Conservation (phyloP, 495 filamentous ascomycete genomes). For the Tuber umbilicatum region DNA sequence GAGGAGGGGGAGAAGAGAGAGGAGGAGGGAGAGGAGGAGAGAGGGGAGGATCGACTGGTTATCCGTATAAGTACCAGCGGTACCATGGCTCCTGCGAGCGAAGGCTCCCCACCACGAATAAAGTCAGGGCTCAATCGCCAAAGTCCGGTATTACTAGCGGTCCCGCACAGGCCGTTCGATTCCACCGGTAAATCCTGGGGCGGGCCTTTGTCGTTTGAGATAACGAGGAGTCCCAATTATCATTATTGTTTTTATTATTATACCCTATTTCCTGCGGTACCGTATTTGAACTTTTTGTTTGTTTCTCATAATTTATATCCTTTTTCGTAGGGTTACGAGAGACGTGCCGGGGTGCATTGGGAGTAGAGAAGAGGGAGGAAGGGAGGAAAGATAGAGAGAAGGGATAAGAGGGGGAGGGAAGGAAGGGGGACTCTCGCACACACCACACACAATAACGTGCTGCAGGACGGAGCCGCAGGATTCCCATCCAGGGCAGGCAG, state of each 20-base stretch:
- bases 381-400: background rate
- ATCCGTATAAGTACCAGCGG: no score
- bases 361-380: background rate
- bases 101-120: no score
- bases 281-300: background rate
- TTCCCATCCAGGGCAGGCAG: background rate
- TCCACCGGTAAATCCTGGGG: background rate
- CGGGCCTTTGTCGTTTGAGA: background rate
- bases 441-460: background rate
- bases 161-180: slow-evolving; percentile 21
- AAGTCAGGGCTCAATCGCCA: background rate
- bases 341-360: background rate
- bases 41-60: background rate
- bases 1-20: no score
- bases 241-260: background rate
- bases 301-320: background rate
- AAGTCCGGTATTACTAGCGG: slow-evolving; percentile 19
- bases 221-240: background rate
- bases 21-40: background rate
- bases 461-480: background rate
- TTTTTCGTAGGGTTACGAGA: background rate
- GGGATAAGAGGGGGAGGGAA: background rate
- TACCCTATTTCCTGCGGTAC: background rate
- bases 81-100: background rate
- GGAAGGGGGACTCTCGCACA: background rate